Conservation (phyloP, 2,329 filamentous ascomycete species). For the Apiospora aurea region DNA sequence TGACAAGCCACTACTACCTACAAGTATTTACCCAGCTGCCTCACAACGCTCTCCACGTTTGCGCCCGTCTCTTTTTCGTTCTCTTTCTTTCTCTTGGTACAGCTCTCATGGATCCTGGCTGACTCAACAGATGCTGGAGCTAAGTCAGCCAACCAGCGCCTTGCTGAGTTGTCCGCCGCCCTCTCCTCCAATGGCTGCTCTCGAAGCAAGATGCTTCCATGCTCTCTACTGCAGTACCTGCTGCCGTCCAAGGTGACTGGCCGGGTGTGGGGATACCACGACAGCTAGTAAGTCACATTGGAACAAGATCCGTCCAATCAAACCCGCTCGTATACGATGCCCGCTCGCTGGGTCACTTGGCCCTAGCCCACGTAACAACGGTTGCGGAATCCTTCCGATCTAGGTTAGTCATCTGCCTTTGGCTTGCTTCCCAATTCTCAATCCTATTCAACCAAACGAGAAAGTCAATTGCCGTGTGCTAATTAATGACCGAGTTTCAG, state of each 20-base stretch:
- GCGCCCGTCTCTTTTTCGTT: not conserved
- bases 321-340: not conserved
- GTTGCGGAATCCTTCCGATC: conserved; percentile 20
- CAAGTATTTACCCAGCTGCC: not conserved
- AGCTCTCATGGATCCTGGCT: not conserved
- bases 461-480: conserved; percentile 9
- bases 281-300: conserved; percentile 13
- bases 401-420: conserved; percentile 14
- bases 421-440: not conserved
- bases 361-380: not conserved
- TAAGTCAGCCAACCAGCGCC: conserved; percentile 8
- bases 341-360: conserved; percentile 1
- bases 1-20: not conserved
- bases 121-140: not conserved
- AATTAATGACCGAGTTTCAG: not conserved
- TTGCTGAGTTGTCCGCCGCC: not conserved
- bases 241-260: conserved; percentile 10
- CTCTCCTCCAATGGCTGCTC: not conserved
- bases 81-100: not conserved
- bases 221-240: not conserved
- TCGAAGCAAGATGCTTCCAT: not conserved
- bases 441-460: not conserved
- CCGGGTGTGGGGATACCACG: not conserved
- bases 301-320: conserved; percentile 14
- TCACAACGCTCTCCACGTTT: not conserved